Evolutionary conservation across 225 moss, liverwort and hornwort genomes (phyloP).

Genomic region (Rhytidiadelphus loreus): DNA sequence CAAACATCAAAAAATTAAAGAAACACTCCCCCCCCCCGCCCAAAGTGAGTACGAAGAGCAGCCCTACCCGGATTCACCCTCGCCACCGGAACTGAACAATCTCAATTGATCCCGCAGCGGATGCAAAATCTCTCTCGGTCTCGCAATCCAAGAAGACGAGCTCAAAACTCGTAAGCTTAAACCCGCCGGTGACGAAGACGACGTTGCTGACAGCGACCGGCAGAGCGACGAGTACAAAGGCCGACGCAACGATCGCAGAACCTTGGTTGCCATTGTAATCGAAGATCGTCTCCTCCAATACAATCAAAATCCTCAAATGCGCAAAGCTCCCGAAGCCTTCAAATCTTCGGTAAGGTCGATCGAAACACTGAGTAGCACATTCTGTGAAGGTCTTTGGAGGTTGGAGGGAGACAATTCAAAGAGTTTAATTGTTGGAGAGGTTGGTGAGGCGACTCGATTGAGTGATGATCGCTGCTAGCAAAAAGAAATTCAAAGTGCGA

Average conservation of each 20-base stretch:
- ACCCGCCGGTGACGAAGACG: not conserved
- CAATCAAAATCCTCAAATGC: not conserved
- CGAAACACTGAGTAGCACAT: not conserved
- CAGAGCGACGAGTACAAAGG: not conserved
- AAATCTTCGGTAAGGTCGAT: not conserved
- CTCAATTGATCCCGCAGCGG: not conserved
- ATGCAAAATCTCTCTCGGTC: not conserved
- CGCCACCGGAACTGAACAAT: not conserved
- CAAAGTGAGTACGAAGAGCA: not conserved
- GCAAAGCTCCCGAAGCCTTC: not conserved
- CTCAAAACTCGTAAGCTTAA: not conserved
- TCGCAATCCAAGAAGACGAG: not conserved
- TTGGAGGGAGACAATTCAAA: not conserved
- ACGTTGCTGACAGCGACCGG: not conserved
- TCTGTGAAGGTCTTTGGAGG: not conserved
- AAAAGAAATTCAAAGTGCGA: not conserved
- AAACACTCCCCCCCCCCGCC: not conserved
- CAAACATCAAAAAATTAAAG: not conserved
- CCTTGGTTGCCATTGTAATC: not conserved
- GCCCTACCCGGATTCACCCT: conserved; percentile 8
- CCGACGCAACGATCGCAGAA: not conserved
- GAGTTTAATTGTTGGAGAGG: too few relatives aligned
- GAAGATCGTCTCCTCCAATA: not conserved
- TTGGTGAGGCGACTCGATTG: not conserved
- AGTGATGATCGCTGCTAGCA: not conserved